Evolutionary conservation across 768 basidiomycete species (phyloP).

Genomic region (Suillus subluteus): DNA sequence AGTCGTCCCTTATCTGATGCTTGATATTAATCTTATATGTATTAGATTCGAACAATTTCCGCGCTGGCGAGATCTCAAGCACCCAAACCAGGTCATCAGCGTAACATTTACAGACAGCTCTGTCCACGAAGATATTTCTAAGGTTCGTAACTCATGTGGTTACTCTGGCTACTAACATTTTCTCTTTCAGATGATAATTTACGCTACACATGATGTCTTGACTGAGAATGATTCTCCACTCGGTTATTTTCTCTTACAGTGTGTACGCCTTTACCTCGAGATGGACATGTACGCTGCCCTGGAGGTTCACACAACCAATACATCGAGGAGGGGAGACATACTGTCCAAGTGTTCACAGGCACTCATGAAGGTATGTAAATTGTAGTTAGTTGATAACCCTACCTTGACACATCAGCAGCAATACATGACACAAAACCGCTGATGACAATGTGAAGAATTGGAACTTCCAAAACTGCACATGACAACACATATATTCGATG

Average conservation of each 20-base stretch:
- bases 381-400: not conserved
- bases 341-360: conserved; percentile 23
- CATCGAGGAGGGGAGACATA: conserved; percentile 26
- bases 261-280: too few species aligned
- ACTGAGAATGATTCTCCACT: too few species aligned
- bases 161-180: conserved; percentile 21
- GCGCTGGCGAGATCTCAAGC: conserved; percentile 38
- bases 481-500: too few species aligned
- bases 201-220: too few species aligned
- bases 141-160: conserved; percentile 23
- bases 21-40: not conserved
- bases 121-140: conserved; percentile 41
- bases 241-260: too few species aligned
- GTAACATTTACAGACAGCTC: conserved; percentile 37
- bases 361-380: conserved; percentile 24
- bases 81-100: conserved; percentile 31
- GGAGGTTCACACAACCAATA: conserved; percentile 35
- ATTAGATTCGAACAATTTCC: conserved; percentile 32
- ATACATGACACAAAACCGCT: not conserved
- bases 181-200: too few species aligned
- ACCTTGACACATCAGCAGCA: not conserved
- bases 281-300: conserved; percentile 35
- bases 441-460: conserved; percentile 24
- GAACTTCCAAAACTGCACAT: conserved; percentile 38
- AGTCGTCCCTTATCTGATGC: not conserved